Percentiles rank a stretch among this genome's conserved stretches.
phyloP scores from a whole-genome alignment of 2,329 filamentous ascomycete genomes.

The Pestalotiopsis sp. region DNA sequence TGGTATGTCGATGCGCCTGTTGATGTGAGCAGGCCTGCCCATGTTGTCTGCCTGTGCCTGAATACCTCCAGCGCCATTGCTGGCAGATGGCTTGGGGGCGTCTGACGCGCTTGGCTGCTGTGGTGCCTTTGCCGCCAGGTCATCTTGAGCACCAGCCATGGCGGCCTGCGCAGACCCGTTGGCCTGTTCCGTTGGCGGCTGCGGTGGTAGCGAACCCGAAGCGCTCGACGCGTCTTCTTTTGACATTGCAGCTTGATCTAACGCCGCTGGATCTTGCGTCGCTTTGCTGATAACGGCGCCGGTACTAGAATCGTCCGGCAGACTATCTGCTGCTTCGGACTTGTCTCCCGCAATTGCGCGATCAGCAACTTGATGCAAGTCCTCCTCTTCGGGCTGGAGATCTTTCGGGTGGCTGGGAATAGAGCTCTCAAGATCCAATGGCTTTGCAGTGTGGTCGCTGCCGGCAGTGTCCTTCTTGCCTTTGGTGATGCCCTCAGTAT shows the following conservation, averaged over 20 bases:
- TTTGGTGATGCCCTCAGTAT: neutral
- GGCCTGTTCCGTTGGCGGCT: neutral
- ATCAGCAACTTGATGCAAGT: neutral
- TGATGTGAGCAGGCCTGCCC: conserved; percentile 29
- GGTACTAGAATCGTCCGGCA: neutral
- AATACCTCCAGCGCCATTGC: neutral
- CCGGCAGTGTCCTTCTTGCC: neutral
- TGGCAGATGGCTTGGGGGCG: neutral
- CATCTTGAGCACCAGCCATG: neutral
- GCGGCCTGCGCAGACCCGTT: neutral
- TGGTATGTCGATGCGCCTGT: conserved; percentile 31
- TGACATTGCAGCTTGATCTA: neutral
- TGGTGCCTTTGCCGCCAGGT: conserved; percentile 1
- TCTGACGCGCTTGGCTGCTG: neutral
- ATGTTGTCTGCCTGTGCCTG: conserved; percentile 26
- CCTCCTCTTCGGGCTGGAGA: neutral
- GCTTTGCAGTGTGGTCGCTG: neutral
- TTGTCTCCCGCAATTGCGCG: neutral
- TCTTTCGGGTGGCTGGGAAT: neutral
- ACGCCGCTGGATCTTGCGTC: neutral
- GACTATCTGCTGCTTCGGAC: neutral
- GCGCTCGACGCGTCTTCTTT: too few relatives aligned
- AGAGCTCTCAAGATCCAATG: neutral
- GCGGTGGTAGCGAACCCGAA: neutral
- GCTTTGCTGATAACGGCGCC: conserved; percentile 5